Conservation (phyloP, 352 stramenopile genomes). For the Globisporangium cylindrosporum region DNA sequence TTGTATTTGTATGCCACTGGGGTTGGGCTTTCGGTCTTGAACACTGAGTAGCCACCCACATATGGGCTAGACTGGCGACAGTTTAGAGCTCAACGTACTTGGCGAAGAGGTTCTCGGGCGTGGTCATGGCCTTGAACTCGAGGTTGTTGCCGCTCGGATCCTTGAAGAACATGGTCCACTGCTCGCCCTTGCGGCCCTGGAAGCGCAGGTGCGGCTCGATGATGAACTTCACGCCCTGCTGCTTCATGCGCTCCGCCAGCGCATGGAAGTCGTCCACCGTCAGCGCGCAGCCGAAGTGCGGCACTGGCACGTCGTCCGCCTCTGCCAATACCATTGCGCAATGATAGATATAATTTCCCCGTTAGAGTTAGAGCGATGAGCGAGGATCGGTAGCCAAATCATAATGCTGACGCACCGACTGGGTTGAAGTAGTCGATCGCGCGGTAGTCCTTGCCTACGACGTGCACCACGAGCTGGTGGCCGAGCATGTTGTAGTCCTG, state of each 20-base stretch:
- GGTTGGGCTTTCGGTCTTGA: slow-evolving; percentile 11
- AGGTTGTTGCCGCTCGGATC: slow-evolving; percentile 97
- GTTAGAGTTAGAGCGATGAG: not conserved
- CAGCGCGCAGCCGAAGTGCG: slow-evolving; percentile 93
- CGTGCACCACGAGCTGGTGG: slow-evolving; percentile 88
- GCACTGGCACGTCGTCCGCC: slow-evolving; percentile 96
- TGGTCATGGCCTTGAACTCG: slow-evolving; percentile 99
- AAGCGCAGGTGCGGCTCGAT: slow-evolving; percentile 96
- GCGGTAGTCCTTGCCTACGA: slow-evolving; percentile 91
- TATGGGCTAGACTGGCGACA: not conserved
- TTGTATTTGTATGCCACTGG: slow-evolving; percentile 12
- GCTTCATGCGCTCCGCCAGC: slow-evolving; percentile 81
- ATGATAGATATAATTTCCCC: not conserved
- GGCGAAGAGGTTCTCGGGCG: slow-evolving; percentile 96
- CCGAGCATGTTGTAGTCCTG: slow-evolving; percentile 91
- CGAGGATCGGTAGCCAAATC: not conserved
- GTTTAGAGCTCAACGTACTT: slow-evolving; percentile 91
- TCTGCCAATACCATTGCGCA: slow-evolving; percentile 42
- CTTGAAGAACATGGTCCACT: slow-evolving; percentile 99
- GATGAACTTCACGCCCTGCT: slow-evolving; percentile 90
- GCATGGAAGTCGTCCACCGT: slow-evolving; percentile 92
- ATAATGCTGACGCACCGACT: slow-evolving; percentile 57
- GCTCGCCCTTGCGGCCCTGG: slow-evolving; percentile 92
- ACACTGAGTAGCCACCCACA: not conserved
- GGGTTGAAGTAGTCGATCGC: slow-evolving; percentile 95